Evolutionary conservation across 192 early-diverging fungal genomes (phyloP), one percentile per base, ranked within the genome.

Genomic region (Rhizophagus sp.): DNA sequence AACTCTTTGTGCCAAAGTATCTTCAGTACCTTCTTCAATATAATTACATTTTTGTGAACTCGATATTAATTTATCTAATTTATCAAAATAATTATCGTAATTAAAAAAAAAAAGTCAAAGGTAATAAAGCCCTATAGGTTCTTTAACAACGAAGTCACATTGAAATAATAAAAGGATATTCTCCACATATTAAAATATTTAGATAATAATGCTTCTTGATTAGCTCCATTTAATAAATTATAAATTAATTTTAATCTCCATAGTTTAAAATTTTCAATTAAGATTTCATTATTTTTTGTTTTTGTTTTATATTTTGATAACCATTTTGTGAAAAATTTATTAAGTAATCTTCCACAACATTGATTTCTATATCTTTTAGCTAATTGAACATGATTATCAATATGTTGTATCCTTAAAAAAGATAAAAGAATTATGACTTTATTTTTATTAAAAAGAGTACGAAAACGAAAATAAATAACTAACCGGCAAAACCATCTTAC

Each of bases 111-210:
- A 7, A 30, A 66, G 30, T 66, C 9, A 65, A 27, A 65, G 27
- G 13, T 66, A 69, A 69, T 3, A 19, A 39, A 39, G n/a, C 5
- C 13, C 19, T 6, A 39, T 69, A 2, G 2, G 0, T 34, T 36
- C 7, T 69, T 34, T 30, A 30, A 30, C 12, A 10, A 36, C 5
- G 2, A 39, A 69, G 44, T 7, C 10, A 19, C n/a, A 69, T 25
- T 30, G 33, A 73, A 52, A 13, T 25, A 73, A 73, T 41, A 73
- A 73, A 73, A 73, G 72, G 72, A 73, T 73, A 73, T 73, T 30
- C 24, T 52, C 72, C 72, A 73, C 39, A 7, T 73, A 19, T 13
- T 11, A 73, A 73, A 73, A 33, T 27, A 73, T 52, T 52, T 47
- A 15, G 52, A 8, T 44, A 73, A 30, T 34, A 73, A 30, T 27